These are phyloP conservation scores for Suhomyces guaymorum DNA, from an alignment of 1,139 yeast genomes.

Conservation along the genomic window DNA sequence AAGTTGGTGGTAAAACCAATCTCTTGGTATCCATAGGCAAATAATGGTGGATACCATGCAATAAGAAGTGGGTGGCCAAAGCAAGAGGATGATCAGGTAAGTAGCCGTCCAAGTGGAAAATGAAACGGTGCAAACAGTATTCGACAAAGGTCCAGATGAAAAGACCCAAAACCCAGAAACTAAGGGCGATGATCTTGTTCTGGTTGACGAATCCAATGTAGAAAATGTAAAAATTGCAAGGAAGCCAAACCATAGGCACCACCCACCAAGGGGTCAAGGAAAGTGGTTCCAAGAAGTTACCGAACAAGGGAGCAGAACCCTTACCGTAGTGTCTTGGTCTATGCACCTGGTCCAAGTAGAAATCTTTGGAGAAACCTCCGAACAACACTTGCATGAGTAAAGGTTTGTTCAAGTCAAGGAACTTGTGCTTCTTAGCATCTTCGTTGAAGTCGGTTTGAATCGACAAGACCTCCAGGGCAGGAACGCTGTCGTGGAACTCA, in stretches of 20 bases:
- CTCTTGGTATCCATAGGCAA: constrained; percentile 94
- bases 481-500: constrained; percentile 62
- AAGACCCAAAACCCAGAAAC: constrained; percentile 62
- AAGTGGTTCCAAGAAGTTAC: constrained; percentile 49
- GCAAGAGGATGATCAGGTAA: constrained; percentile 80
- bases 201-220: constrained; percentile 43
- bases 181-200: constrained; percentile 35
- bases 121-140: constrained; percentile 81
- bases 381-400: constrained; percentile 74
- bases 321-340: constrained; percentile 84
- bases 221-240: constrained; percentile 60
- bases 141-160: constrained; percentile 92
- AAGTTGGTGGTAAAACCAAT: constrained; percentile 93
- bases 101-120: constrained; percentile 86
- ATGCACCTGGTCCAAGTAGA: constrained; percentile 93
- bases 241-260: constrained; percentile 87
- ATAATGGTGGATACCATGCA: constrained; percentile 96
- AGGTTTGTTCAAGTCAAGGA: constrained; percentile 82
- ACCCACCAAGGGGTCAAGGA: constrained; percentile 61
- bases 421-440: constrained; percentile 77
- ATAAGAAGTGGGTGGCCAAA: constrained; percentile 78
- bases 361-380: constrained; percentile 77
- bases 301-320: constrained; percentile 81
- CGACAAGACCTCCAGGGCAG: constrained; percentile 68
- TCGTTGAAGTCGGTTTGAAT: constrained; percentile 74